Evolutionary conservation across 441 rosid species (phyloP).

Genomic region (Raphanus hybrid): DNA sequence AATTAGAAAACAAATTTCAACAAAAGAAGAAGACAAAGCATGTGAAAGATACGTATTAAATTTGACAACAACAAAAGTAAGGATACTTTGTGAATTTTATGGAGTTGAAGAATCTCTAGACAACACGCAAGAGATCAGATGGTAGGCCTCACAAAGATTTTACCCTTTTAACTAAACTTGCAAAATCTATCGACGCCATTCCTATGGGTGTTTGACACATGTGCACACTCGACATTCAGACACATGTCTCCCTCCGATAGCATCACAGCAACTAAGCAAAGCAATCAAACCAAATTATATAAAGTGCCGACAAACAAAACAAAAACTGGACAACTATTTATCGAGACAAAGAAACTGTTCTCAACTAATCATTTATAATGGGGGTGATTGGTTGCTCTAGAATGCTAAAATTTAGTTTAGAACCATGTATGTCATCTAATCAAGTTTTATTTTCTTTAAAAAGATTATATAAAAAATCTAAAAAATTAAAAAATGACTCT

Average conservation of each 20-base stretch:
- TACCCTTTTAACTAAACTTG: slow-evolving; percentile 18
- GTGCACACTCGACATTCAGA: neutral
- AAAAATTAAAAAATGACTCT: too few relatives aligned
- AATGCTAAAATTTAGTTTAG: too few relatives aligned
- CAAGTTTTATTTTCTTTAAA: too few relatives aligned
- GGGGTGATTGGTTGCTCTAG: too few relatives aligned
- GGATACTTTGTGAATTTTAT: slow-evolving; percentile 10
- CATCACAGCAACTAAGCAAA: slow-evolving; percentile 10
- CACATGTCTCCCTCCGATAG: neutral
- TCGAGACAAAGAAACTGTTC: too few relatives aligned
- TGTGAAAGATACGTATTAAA: slow-evolving; percentile 35
- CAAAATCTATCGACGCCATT: slow-evolving; percentile 9
- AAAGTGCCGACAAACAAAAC: neutral
- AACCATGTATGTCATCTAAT: too few relatives aligned
- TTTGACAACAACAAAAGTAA: slow-evolving; percentile 12
- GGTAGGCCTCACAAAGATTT: slow-evolving; percentile 26
- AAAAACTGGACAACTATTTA: neutral
- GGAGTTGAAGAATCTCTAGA: slow-evolving; percentile 34
- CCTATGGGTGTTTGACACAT: slow-evolving; percentile 27
- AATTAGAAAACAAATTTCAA: neutral
- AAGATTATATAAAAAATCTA: too few relatives aligned
- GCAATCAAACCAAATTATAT: neutral
- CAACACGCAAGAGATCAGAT: slow-evolving; percentile 44
- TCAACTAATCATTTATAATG: too few relatives aligned
- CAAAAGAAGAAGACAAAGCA: slow-evolving; percentile 18